A percentile compares a stretch with the other conserved stretches of the same genome.
Conservation (phyloP, 441 rosid genomes). For the Syzygium syzygioides region DNA sequence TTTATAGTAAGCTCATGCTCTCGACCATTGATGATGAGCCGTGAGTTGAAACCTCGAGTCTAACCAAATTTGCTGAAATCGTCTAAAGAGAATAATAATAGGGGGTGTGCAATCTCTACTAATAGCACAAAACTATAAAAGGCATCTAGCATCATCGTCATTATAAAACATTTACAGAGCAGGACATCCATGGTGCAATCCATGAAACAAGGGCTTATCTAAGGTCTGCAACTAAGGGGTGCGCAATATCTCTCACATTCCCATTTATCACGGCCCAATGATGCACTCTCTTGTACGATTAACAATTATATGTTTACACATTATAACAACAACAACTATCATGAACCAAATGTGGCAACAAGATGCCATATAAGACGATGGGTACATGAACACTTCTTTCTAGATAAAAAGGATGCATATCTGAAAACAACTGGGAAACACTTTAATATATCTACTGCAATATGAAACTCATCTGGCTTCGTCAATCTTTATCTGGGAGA, state of each 20-base stretch:
- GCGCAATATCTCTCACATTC: neutral
- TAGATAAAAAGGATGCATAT: neutral
- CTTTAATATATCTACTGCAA: neutral
- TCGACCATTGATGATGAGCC: neutral
- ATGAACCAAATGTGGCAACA: neutral
- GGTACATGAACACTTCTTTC: neutral
- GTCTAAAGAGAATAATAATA: neutral
- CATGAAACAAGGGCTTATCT: neutral
- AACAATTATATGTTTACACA: neutral
- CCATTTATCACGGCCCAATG: neutral
- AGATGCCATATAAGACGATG: neutral
- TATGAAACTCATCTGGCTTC: neutral
- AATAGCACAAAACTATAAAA: neutral
- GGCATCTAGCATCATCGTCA: neutral
- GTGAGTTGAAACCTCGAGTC: neutral
- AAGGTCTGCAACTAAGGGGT: neutral
- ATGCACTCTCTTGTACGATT: neutral
- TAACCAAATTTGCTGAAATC: neutral
- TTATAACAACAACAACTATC: neutral
- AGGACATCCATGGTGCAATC: neutral
- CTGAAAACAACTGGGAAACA: neutral
- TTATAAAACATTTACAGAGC: neutral
- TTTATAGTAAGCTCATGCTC: neutral
- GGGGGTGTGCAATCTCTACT: neutral
- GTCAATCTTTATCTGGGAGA: neutral